phyloP scores from a whole-genome alignment of 306 rosid species.

The Crataegus laevigata region DNA sequence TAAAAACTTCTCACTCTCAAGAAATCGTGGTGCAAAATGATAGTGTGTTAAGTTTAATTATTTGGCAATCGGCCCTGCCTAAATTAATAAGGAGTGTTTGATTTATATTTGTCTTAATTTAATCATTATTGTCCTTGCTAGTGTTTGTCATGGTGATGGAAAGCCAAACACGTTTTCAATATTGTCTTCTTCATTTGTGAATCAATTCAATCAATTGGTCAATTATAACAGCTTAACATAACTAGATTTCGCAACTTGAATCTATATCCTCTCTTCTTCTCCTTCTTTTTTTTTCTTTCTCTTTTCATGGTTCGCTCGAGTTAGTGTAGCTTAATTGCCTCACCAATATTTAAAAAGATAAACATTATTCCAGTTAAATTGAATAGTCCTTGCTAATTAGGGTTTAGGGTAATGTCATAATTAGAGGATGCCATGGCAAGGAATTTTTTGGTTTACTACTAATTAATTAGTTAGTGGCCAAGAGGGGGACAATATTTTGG shows the following conservation, averaged over 20 bases:
- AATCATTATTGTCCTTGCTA: neutral
- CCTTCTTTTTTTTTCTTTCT: neutral
- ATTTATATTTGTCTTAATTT: neutral
- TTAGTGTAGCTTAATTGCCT: neutral
- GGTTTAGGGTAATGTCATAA: neutral
- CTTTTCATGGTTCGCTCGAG: neutral
- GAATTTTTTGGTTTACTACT: too few species aligned
- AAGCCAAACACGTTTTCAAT: neutral
- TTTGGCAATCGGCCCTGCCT: neutral
- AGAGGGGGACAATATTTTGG: neutral
- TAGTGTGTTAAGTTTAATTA: neutral
- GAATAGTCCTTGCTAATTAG: neutral
- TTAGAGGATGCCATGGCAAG: too few species aligned
- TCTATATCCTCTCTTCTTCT: neutral
- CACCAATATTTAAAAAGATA: neutral
- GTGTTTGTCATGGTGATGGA: neutral
- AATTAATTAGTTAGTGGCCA: too few species aligned
- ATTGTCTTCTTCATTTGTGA: neutral
- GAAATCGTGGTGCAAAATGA: too few species aligned
- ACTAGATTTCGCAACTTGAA: neutral
- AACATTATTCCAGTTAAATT: too few species aligned
- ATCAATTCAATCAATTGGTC: neutral
- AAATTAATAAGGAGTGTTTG: neutral
- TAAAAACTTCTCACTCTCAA: too few species aligned
- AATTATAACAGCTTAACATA: neutral